Base-by-base conservation (phyloP, 73 alveolate species). In the Paraurostyla sp. region DNA sequence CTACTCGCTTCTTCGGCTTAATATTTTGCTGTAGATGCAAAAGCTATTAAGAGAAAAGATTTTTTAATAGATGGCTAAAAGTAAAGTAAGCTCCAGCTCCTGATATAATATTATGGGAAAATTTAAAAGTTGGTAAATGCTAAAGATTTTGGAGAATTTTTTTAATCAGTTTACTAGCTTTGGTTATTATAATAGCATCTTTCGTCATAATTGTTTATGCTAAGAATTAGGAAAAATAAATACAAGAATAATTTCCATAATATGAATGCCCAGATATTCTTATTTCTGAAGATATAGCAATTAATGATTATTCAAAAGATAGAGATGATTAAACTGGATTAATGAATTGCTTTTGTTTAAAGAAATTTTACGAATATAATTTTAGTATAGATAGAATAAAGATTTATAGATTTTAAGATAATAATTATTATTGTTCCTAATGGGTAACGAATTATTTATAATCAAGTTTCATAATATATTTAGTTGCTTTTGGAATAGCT, bases 361-460 rank as follows among this genome's bases (percentile, higher is more conserved):
- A 65, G 35, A 18, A 65, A 40, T 65, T 65, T 38, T 65, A 65
- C 58, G 42, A 35, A 16, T 11, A 11, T 15, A 38, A 38, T 22
- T 38, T 65, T 11, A n/a, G 58, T 22, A 38, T 65, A n/a, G n/a
- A n/a, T n/a, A n/a, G n/a, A n/a, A n/a, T 32, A 65, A 40, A 2
- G 56, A 65, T 16, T 38, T 65, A 3, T 33, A 22, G 7, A n/a
- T 65, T 65, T 38, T 25, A 65, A 9, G 46, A 87, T 41, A 62
- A 73, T 25, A 71, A 71, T 0, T 23, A 62, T 18, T 58, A 71
- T 42, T 90, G 95, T 35, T 6, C 20, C 18, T 54, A 38, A 15
- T 90, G 95, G 95, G 43, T 81, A 15, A 27, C 40, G 1, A 62
- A 68, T 29, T 91, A 91, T 60, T 43, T 87, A 20, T 27, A 84